Conservation (phyloP, 2,329 filamentous ascomycete genomes). For the Biscogniauxia mediterranea region DNA sequence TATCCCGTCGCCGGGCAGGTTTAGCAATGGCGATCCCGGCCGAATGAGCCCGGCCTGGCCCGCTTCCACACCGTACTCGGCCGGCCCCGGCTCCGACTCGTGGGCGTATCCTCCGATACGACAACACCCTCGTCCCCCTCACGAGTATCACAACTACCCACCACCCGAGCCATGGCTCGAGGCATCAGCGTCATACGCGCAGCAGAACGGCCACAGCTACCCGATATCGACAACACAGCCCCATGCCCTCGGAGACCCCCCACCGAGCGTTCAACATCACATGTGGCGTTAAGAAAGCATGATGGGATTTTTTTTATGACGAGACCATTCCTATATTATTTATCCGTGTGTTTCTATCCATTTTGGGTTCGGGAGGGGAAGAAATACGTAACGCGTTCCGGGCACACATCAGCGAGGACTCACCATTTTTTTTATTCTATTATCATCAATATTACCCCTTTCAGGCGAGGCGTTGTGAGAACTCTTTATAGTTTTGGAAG, state of each 20-base stretch:
- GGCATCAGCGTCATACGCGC: constrained; percentile 13
- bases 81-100: constrained; percentile 8
- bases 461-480: not conserved
- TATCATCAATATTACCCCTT: too few species aligned
- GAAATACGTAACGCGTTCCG: not conserved
- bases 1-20: constrained; percentile 10
- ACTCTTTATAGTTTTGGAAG: not conserved
- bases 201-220: constrained; percentile 13
- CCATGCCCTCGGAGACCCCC: constrained; percentile 8
- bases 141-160: constrained; percentile 1
- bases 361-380: not conserved
- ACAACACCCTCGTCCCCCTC: constrained; percentile 13
- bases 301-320: too few species aligned
- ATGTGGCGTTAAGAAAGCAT: constrained; percentile 14
- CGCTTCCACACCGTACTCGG: constrained; percentile 3
- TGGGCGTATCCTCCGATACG: constrained; percentile 16
- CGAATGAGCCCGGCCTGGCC: constrained; percentile 19
- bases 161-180: constrained; percentile 19
- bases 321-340: not conserved
- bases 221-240: constrained; percentile 16
- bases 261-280: constrained; percentile 9
- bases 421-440: not conserved
- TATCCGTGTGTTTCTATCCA: too few species aligned
- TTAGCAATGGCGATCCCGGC: constrained; percentile 10
- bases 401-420: not conserved